phyloP scores from a whole-genome alignment of 2,329 filamentous ascomycete species.

The Emergomyces pasteurianus region DNA sequence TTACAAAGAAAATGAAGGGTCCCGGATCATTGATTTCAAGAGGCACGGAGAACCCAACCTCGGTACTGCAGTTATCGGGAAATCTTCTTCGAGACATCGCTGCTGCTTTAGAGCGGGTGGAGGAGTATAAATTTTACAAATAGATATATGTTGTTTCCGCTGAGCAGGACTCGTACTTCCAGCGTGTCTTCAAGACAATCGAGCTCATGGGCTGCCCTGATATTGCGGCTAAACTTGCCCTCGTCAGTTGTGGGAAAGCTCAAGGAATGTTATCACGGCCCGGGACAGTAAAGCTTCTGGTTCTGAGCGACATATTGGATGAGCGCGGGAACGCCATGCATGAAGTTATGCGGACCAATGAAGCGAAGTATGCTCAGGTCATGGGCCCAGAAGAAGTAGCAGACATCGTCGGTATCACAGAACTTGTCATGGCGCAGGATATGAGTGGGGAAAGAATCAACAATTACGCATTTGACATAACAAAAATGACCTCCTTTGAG shows the following conservation, averaged over 20 bases:
- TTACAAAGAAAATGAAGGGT: slow-evolving; percentile 58
- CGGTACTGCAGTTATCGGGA: slow-evolving; percentile 58
- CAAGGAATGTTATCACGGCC: slow-evolving; percentile 59
- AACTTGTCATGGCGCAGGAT: slow-evolving; percentile 88
- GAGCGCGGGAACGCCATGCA: slow-evolving; percentile 81
- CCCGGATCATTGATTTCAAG: slow-evolving; percentile 59
- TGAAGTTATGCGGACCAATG: slow-evolving; percentile 74
- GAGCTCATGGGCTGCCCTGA: slow-evolving; percentile 59
- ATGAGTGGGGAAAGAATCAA: slow-evolving; percentile 68
- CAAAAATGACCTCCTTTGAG: slow-evolving; percentile 72
- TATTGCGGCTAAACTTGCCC: slow-evolving; percentile 53
- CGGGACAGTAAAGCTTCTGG: slow-evolving; percentile 56
- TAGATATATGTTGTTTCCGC: slow-evolving; percentile 71
- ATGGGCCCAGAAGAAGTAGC: slow-evolving; percentile 61
- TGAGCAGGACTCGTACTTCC: slow-evolving; percentile 60
- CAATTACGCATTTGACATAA: slow-evolving; percentile 63
- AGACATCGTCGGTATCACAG: slow-evolving; percentile 65
- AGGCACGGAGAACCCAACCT: slow-evolving; percentile 57
- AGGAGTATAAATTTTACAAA: slow-evolving; percentile 55
- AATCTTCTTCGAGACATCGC: slow-evolving; percentile 70
- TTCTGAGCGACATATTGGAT: slow-evolving; percentile 52
- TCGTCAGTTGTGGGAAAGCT: slow-evolving; percentile 65
- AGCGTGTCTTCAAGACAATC: slow-evolving; percentile 65
- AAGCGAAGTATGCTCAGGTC: slow-evolving; percentile 71
- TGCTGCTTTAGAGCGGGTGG: slow-evolving; percentile 54